Conservation (phyloP, 768 basidiomycete genomes). For the Boletus edulis region DNA sequence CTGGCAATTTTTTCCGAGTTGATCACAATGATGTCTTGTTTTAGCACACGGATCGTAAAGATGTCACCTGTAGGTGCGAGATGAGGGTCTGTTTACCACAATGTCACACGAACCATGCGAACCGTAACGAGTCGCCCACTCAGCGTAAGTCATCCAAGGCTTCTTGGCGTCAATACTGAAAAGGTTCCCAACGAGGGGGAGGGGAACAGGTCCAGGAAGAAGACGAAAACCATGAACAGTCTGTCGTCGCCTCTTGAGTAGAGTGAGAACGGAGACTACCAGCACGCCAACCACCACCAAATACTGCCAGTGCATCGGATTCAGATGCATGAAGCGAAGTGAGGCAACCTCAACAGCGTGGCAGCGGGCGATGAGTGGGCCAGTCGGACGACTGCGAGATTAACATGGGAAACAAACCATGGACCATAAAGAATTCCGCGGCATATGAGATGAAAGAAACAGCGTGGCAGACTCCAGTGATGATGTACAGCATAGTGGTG, state of each 20-base stretch:
- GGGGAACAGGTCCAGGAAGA: conserved; percentile 15
- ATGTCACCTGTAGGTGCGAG: conserved; percentile 12
- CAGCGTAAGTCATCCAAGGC: conserved; percentile 21
- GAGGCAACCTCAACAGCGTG: neutral
- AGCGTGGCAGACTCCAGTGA: no score
- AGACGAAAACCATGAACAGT: neutral
- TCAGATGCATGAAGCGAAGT: neutral
- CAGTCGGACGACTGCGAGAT: no score
- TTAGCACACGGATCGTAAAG: conserved; percentile 19
- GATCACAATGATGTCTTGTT: conserved; percentile 23
- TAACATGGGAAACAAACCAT: no score
- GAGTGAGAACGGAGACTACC: neutral
- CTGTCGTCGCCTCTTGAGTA: conserved; percentile 4
- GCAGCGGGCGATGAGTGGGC: no score
- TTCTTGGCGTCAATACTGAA: conserved; percentile 13
- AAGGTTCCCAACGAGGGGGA: conserved; percentile 18
- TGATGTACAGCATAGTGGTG: no score
- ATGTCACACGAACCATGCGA: neutral
- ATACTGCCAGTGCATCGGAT: neutral
- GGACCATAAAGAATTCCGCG: no score
- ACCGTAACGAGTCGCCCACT: conserved; percentile 21
- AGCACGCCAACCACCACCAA: neutral
- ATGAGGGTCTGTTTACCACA: neutral
- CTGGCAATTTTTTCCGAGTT: conserved; percentile 26
- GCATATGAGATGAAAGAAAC: no score